Conservation (phyloP, 2,329 filamentous ascomycete genomes). For the Epichloe brachyelytri region DNA sequence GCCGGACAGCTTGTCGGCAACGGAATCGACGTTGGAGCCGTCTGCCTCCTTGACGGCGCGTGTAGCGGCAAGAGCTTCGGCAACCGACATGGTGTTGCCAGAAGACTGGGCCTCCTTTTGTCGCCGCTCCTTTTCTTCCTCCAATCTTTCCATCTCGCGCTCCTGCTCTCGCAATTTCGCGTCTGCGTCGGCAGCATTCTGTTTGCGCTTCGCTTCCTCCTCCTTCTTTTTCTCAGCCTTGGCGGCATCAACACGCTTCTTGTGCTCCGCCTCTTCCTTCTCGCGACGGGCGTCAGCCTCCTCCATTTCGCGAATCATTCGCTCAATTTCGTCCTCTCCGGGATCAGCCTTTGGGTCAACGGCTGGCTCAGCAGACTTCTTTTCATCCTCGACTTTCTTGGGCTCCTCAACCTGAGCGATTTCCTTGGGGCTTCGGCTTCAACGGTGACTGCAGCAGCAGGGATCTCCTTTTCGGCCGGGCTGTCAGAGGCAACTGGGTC, state of each 20-base stretch:
- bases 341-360: conserved; percentile 25
- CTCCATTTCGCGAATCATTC: conserved; percentile 50
- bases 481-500: conserved; percentile 17
- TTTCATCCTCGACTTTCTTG: conserved; percentile 8
- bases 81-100: conserved; percentile 33
- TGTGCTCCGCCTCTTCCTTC: conserved; percentile 31
- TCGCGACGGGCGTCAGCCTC: conserved; percentile 39
- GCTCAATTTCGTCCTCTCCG: conserved; percentile 44
- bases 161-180: conserved; percentile 60
- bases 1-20: conserved; percentile 36
- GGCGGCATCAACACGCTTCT: conserved; percentile 34
- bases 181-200: conserved; percentile 43
- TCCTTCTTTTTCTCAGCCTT: conserved; percentile 35
- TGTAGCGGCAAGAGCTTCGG: conserved; percentile 36
- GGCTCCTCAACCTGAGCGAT: background rate
- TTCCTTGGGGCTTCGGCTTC: conserved; percentile 3
- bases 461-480: conserved; percentile 11
- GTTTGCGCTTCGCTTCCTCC: conserved; percentile 29
- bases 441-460: background rate
- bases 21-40: conserved; percentile 24
- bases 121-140: conserved; percentile 55
- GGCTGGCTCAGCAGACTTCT: conserved; percentile 17
- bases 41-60: conserved; percentile 27
- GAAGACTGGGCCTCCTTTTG: conserved; percentile 37
- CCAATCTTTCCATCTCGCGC: conserved; percentile 57